Evolutionary conservation across 2,329 filamentous ascomycete genomes (phyloP).

Genomic region (Alternaria triticina): DNA sequence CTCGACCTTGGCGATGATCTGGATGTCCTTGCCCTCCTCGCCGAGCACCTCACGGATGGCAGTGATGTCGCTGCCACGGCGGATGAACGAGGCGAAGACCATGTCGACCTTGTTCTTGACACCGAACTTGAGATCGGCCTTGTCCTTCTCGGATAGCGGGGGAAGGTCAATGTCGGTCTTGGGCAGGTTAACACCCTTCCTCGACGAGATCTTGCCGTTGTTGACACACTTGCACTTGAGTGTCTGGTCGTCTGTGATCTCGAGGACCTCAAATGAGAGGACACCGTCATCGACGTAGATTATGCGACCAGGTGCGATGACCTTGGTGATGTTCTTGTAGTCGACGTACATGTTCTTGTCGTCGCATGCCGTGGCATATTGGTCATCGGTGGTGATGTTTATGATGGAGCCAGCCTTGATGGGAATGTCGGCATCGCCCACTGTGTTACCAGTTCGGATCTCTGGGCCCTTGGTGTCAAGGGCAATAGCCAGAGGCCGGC

Average conservation of each 20-base stretch:
- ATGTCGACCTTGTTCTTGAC: conserved; percentile 99
- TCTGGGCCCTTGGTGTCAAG: conserved; percentile 86
- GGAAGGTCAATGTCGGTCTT: conserved; percentile 99
- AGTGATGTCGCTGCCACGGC: conserved; percentile 88
- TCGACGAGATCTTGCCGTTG: conserved; percentile 98
- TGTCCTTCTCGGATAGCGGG: conserved; percentile 97
- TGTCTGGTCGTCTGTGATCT: conserved; percentile 87
- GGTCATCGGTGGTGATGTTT: conserved; percentile 96
- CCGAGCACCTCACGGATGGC: conserved; percentile 92
- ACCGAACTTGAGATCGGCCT: conserved; percentile 90
- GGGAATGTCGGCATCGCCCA: conserved; percentile 74
- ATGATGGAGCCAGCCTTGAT: conserved; percentile 83
- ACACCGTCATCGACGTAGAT: conserved; percentile 99
- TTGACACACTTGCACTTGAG: conserved; percentile 87
- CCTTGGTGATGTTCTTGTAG: conserved; percentile 99
- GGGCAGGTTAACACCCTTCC: conserved; percentile 98
- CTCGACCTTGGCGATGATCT: conserved; percentile 99
- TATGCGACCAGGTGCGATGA: conserved; percentile 86
- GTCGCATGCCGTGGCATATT: conserved; percentile 83
- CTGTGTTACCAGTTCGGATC: conserved; percentile 82
- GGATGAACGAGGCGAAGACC: conserved; percentile 99
- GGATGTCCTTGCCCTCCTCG: conserved; percentile 90
- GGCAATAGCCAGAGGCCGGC: conserved; percentile 93
- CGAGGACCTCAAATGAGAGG: conserved; percentile 91
- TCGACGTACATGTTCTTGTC: conserved; percentile 98